phyloP scores from a whole-genome alignment of 2,329 filamentous ascomycete genomes.

The Drechslera avenae region DNA sequence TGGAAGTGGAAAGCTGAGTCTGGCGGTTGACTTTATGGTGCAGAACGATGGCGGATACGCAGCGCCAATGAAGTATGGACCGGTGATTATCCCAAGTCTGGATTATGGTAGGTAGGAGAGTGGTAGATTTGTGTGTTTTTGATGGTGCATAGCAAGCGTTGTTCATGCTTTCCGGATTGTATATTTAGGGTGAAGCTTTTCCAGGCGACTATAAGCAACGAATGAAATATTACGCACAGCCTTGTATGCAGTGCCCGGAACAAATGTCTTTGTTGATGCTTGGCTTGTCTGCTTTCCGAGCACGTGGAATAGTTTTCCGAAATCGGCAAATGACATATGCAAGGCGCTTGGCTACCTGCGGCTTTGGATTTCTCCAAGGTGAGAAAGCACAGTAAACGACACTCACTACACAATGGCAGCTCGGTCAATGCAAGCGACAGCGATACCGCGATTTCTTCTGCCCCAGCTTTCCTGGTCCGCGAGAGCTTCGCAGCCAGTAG shows the following conservation, averaged over 20 bases:
- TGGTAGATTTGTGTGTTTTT: slow-evolving; percentile 1
- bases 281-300: not conserved
- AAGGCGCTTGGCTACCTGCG: slow-evolving; percentile 21
- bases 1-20: slow-evolving; percentile 65
- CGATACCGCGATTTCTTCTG: slow-evolving; percentile 48
- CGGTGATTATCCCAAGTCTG: slow-evolving; percentile 84
- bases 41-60: slow-evolving; percentile 85
- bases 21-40: slow-evolving; percentile 96
- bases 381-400: slow-evolving; percentile 11
- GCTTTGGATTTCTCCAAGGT: slow-evolving; percentile 13
- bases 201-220: slow-evolving; percentile 3
- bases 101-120: slow-evolving; percentile 54
- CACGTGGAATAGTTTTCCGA: slow-evolving; percentile 25
- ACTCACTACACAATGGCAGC: slow-evolving; percentile 36
- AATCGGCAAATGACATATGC: slow-evolving; percentile 27
- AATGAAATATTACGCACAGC: not conserved
- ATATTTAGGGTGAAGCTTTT: not conserved
- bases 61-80: slow-evolving; percentile 90
- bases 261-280: no score
- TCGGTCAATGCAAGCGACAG: slow-evolving; percentile 27
- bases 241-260: not conserved
- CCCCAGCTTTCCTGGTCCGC: slow-evolving; percentile 46
- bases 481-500: slow-evolving; percentile 30
- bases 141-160: slow-evolving; percentile 33
- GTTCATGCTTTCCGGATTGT: slow-evolving; percentile 4